Evolutionary conservation across 2,329 filamentous ascomycete genomes (phyloP).

Genomic region (Beauveria rudraprayagi): DNA sequence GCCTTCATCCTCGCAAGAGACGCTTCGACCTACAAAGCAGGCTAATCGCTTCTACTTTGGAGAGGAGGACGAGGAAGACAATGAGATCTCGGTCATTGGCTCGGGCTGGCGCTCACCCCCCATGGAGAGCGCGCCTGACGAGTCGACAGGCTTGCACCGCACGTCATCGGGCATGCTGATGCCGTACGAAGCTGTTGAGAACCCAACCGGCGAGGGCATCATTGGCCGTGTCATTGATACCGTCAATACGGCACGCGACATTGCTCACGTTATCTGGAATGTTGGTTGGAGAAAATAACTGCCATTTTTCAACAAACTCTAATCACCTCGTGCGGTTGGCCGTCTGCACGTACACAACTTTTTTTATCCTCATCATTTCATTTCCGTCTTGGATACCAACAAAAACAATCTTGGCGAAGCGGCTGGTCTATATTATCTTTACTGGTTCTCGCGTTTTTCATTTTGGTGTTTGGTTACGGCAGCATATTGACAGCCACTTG

Average conservation of each 20-base stretch:
- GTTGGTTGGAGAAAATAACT: constrained; percentile 52
- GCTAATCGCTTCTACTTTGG: constrained; percentile 57
- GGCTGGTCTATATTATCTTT: not conserved
- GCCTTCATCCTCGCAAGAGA: constrained; percentile 76
- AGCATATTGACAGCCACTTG: constrained; percentile 2
- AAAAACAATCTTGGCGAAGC: constrained; percentile 5
- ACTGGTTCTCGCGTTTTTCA: not conserved
- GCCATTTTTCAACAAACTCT: not conserved
- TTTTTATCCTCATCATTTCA: not conserved
- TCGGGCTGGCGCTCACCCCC: constrained; percentile 26
- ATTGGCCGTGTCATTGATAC: constrained; percentile 77
- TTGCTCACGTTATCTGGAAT: constrained; percentile 65
- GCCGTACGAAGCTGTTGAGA: constrained; percentile 71
- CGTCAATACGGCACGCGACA: constrained; percentile 63
- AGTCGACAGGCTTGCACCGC: constrained; percentile 59
- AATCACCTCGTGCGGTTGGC: not conserved
- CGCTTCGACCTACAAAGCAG: constrained; percentile 61
- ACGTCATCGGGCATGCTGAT: constrained; percentile 87
- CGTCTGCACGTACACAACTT: not conserved
- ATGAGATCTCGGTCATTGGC: constrained; percentile 23
- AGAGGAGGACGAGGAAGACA: constrained; percentile 48
- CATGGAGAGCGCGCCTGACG: constrained; percentile 32
- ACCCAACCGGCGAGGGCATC: constrained; percentile 51
- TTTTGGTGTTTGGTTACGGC: not conserved
- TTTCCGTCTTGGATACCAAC: constrained; percentile 9